Evolutionary conservation across 176 grass and related monocot genomes (phyloP), one percentile per base, ranked within the genome.

Genomic region (Areca catechu): DNA sequence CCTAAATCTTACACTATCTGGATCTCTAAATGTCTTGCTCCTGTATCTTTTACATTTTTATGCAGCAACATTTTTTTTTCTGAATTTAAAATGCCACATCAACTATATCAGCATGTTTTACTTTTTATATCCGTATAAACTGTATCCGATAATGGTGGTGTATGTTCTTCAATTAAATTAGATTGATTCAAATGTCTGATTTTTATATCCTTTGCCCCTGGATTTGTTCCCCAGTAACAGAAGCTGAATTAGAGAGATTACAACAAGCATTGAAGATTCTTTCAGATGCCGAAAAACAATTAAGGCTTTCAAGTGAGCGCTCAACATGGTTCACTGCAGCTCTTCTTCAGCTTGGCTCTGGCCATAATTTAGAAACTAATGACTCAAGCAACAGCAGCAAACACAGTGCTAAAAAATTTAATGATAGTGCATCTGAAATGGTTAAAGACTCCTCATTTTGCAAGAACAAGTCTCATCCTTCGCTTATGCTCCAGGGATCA

Each of bases 291-390:
- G 93, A 98, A 74, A 98, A 88, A 23, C 93, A 98, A 56, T 78
- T 98, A 77, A 73, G 93, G 57, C 81, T 88, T 71, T 98, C 93
- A 56, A 92, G 81, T 34, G 93, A 98, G 48, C 86, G 93, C 12
- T 98, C 87, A 4, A 98, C 84, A 60, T 98, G 93, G 93, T 98
- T 92, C 60, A 92, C 87, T 66, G 93, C 93, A 73, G 93, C 86
- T 48, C 71, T 98, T 29, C 72, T 98, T 50, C 93, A 98, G 74
- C 93, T 98, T 82, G 84, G 87, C 65, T 86, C 83, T 53, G 68
- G 81, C 66, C 76, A 86, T 71, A 63, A 73, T 74, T 83, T 73
- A 79, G 93, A 98, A 70, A 71, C 70, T 63, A 74, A 63, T 56
- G 83, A 84, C 53, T 87, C 86, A 59, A 72, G 63, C 54, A 62